Conservation (phyloP, 805 yeast species). For the Alloascoidea hylecoeti region DNA sequence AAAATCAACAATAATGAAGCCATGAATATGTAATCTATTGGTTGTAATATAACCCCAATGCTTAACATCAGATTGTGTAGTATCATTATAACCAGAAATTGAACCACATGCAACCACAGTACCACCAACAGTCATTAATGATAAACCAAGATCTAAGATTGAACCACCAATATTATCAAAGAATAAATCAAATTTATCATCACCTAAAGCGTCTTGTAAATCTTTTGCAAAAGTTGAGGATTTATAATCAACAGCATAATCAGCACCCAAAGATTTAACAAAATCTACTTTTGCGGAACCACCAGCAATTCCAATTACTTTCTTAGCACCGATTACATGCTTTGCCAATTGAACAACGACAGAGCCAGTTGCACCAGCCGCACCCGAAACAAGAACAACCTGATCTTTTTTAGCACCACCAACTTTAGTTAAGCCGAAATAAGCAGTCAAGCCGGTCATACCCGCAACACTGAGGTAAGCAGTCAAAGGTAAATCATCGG, state of each 20-base stretch:
- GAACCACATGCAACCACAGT: conserved; percentile 48
- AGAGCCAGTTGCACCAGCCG: conserved; percentile 13
- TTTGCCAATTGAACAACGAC: not conserved
- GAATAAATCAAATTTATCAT: conserved; percentile 38
- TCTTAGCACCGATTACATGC: conserved; percentile 9
- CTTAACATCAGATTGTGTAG: conserved; percentile 19
- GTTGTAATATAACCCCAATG: conserved; percentile 29
- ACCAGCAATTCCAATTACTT: conserved; percentile 29
- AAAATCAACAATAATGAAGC: conserved; percentile 39
- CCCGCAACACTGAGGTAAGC: conserved; percentile 24
- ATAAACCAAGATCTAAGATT: conserved; percentile 30
- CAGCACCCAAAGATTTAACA: conserved; percentile 31
- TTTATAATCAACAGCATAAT: conserved; percentile 22
- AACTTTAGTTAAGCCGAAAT: conserved; percentile 23
- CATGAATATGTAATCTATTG: conserved; percentile 35
- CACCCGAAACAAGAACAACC: conserved; percentile 25
- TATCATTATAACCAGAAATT: conserved; percentile 41
- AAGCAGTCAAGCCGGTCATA: conserved; percentile 29
- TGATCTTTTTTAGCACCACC: conserved; percentile 19
- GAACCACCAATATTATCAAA: conserved; percentile 57
- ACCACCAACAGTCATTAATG: conserved; percentile 18
- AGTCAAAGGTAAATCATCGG: too few species aligned
- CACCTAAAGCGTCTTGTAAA: too few species aligned
- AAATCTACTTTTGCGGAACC: conserved; percentile 23
- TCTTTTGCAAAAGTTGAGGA: conserved; percentile 3